These are phyloP conservation scores for Annona cherimola DNA, from an alignment of 164 flowering plant genomes.

Conservation along the genomic window DNA sequence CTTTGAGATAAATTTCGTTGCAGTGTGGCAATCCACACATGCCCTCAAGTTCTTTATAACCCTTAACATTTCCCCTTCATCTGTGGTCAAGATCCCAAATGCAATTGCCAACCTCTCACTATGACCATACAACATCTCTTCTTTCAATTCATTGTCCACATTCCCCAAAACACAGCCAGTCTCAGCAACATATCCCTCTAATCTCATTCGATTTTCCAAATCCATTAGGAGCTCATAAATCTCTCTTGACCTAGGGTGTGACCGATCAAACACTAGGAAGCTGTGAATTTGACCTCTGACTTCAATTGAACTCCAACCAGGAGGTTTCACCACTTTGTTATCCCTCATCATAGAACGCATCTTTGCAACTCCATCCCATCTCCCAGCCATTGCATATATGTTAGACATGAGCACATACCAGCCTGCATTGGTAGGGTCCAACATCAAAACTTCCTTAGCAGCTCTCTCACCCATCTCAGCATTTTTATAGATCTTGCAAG, in stretches of 20 bases:
- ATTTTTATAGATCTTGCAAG: slow-evolving; percentile 14
- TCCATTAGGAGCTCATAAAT: slow-evolving; percentile 8
- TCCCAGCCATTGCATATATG: slow-evolving; percentile 5
- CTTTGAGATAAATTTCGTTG: slow-evolving; percentile 10
- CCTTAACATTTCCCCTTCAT: slow-evolving; percentile 6
- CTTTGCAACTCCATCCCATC: slow-evolving; percentile 10
- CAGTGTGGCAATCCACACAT: slow-evolving; percentile 14
- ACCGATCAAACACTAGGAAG: slow-evolving; percentile 9
- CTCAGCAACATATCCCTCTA: slow-evolving; percentile 13
- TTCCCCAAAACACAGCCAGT: slow-evolving; percentile 8
- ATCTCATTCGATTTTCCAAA: slow-evolving; percentile 12
- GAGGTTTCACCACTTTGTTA: slow-evolving; percentile 4
- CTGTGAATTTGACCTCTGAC: slow-evolving; percentile 8
- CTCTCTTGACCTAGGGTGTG: slow-evolving; percentile 10
- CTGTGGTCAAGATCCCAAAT: slow-evolving; percentile 11
- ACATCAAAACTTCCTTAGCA: slow-evolving; percentile 10
- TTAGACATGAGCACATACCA: slow-evolving; percentile 19
- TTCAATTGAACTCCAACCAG: slow-evolving; percentile 15
- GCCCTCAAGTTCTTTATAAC: slow-evolving; percentile 15
- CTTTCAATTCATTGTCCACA: slow-evolving; percentile 11
- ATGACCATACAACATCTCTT: slow-evolving; percentile 12
- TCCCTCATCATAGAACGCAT: slow-evolving; percentile 14
- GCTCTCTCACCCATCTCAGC: slow-evolving; percentile 12
- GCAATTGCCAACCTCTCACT: slow-evolving; percentile 16
- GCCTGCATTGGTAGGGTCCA: slow-evolving; percentile 12